A percentile compares a stretch with the other conserved stretches of the same genome.
phyloP scores from a whole-genome alignment of 2,329 filamentous ascomycete genomes.

The Juglanconis sp. region DNA sequence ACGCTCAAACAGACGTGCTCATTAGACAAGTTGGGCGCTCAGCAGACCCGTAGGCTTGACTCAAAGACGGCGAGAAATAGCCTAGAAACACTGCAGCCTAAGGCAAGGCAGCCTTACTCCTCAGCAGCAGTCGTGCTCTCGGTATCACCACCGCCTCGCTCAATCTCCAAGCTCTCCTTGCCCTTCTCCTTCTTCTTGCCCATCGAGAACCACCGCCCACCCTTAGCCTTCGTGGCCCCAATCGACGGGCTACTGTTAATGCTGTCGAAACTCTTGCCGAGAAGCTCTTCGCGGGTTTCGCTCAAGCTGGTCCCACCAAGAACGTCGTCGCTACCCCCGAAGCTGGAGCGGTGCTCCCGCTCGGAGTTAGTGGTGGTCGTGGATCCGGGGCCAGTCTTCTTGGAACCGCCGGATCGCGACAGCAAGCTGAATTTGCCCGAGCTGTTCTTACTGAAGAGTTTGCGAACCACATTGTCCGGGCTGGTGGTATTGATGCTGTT shows the following conservation, averaged over 20 bases:
- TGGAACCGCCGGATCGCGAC: slow-evolving; percentile 53
- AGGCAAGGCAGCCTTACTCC: not conserved
- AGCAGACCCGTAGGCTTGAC: not conserved
- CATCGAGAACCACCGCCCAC: slow-evolving; percentile 55
- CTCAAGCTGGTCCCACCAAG: slow-evolving; percentile 33
- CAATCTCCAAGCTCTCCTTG: slow-evolving; percentile 54
- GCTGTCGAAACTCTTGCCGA: slow-evolving; percentile 55
- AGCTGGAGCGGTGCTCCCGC: slow-evolving; percentile 44
- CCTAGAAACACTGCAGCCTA: not conserved
- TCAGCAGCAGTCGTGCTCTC: slow-evolving; percentile 10
- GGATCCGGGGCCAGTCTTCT: slow-evolving; percentile 47
- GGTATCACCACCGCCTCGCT: slow-evolving; percentile 30
- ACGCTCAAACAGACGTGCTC: not conserved
- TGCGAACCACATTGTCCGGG: slow-evolving; percentile 54
- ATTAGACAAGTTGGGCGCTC: not conserved
- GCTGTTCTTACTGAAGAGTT: slow-evolving; percentile 63
- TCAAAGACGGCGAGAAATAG: not conserved
- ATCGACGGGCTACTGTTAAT: slow-evolving; percentile 54
- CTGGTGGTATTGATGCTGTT: slow-evolving; percentile 40
- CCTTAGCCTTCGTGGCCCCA: slow-evolving; percentile 44
- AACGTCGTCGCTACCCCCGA: slow-evolving; percentile 53
- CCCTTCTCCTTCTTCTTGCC: slow-evolving; percentile 57
- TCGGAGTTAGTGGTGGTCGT: slow-evolving; percentile 54
- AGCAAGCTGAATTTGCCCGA: slow-evolving; percentile 64
- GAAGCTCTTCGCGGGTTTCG: slow-evolving; percentile 41